phyloP scores from a whole-genome alignment of 2,329 filamentous ascomycete genomes.

The Penicillium thymicola region DNA sequence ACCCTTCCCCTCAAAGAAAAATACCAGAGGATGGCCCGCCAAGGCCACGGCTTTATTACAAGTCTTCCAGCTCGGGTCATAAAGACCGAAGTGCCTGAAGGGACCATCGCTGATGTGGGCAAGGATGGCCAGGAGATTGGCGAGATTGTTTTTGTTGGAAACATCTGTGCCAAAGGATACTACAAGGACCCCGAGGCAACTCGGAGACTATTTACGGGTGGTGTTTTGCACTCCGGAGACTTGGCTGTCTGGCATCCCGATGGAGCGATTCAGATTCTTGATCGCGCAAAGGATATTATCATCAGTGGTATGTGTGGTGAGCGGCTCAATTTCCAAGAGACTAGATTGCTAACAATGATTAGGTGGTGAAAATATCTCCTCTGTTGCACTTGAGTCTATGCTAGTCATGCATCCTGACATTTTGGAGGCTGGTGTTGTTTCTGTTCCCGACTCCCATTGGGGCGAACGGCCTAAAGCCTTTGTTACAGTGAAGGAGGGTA shows the following conservation, averaged over 20 bases:
- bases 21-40: conserved; percentile 85
- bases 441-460: conserved; percentile 85
- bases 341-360: conserved; percentile 3
- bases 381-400: conserved; percentile 86
- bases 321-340: neutral
- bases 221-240: conserved; percentile 84
- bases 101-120: conserved; percentile 63
- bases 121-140: conserved; percentile 73
- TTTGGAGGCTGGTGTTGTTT: conserved; percentile 87
- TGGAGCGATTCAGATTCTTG: conserved; percentile 85
- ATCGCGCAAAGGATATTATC: conserved; percentile 96
- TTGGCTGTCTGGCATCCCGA: conserved; percentile 91
- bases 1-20: conserved; percentile 67
- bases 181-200: conserved; percentile 88
- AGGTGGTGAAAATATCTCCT: conserved; percentile 97
- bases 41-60: conserved; percentile 87
- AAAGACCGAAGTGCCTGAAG: conserved; percentile 70
- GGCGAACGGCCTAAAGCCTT: conserved; percentile 95
- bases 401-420: conserved; percentile 83
- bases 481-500: conserved; percentile 73
- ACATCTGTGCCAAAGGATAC: conserved; percentile 89
- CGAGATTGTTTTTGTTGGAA: conserved; percentile 82
- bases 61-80: conserved; percentile 78
- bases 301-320: conserved; percentile 67
- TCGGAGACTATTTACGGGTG: conserved; percentile 79